A percentile compares a stretch with the other conserved stretches of the same genome.
Evolutionary conservation across 441 rosid genomes (phyloP).

Genomic region (Breynia disticha): DNA sequence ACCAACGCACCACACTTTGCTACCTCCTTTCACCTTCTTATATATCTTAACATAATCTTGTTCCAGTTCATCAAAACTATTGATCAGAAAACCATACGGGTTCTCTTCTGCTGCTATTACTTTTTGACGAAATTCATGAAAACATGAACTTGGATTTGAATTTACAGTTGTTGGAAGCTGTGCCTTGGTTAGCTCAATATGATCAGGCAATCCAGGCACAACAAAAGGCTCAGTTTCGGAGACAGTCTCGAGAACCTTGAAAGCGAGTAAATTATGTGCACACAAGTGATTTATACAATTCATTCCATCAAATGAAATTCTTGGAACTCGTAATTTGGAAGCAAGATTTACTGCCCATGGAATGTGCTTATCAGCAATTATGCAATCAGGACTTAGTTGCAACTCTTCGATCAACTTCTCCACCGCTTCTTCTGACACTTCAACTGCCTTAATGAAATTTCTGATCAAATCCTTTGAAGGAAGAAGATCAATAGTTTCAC

Average conservation of each 20-base stretch:
- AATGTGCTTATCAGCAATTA: background rate
- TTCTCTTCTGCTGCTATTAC: slow-evolving; percentile 13
- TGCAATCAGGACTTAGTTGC: background rate
- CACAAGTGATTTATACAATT: slow-evolving; percentile 1
- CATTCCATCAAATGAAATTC: background rate
- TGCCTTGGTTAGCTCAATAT: background rate
- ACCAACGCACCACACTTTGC: slow-evolving; percentile 28
- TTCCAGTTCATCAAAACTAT: slow-evolving; percentile 25
- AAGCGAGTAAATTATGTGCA: background rate
- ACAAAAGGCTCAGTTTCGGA: slow-evolving; percentile 2
- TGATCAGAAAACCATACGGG: slow-evolving; percentile 19
- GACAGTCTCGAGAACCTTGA: background rate
- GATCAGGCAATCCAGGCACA: slow-evolving; percentile 6
- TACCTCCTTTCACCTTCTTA: slow-evolving; percentile 7
- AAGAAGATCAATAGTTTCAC: background rate
- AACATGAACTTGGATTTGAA: no score
- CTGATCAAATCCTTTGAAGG: background rate
- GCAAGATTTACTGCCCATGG: background rate
- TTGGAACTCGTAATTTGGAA: background rate
- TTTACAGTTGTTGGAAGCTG: no score
- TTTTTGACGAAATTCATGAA: background rate
- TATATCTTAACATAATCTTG: slow-evolving; percentile 5
- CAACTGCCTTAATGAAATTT: background rate
- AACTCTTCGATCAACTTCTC: background rate
- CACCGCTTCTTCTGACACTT: background rate